A percentile compares a stretch with the other conserved stretches of the same genome.
These are phyloP conservation scores for Aspergillus neotritici DNA, from an alignment of 2,329 filamentous ascomycete species.

Conservation along the genomic window DNA sequence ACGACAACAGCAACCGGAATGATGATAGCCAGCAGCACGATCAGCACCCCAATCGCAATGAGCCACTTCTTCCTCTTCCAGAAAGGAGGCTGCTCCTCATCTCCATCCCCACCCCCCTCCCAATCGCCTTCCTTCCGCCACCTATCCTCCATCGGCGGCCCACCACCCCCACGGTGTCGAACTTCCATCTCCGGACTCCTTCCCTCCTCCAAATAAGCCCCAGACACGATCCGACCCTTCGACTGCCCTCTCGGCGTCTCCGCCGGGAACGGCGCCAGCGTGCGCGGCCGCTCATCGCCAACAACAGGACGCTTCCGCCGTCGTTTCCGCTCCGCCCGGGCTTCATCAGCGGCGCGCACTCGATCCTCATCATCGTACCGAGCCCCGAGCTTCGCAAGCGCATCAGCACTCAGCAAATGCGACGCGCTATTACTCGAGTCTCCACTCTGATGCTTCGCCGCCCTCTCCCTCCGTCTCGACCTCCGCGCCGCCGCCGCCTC, in stretches of 20 bases:
- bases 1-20: constrained; percentile 63
- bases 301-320: constrained; percentile 23
- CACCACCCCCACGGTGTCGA: constrained; percentile 35
- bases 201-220: constrained; percentile 64
- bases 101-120: constrained; percentile 27
- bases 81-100: constrained; percentile 16
- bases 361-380: constrained; percentile 53
- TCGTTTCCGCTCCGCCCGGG: constrained; percentile 21
- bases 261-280: constrained; percentile 16
- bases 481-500: constrained; percentile 17
- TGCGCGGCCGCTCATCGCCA: constrained; percentile 14
- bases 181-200: constrained; percentile 45
- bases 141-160: constrained; percentile 40
- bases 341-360: constrained; percentile 31
- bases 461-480: constrained; percentile 20
- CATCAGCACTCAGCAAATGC: constrained; percentile 46
- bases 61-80: constrained; percentile 40
- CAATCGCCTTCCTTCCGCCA: constrained; percentile 44
- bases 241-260: constrained; percentile 39
- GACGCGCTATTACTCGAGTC: constrained; percentile 41
- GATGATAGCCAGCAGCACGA: constrained; percentile 59
- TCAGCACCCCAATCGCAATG: constrained; percentile 51
- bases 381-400: constrained; percentile 61
- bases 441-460: constrained; percentile 35
- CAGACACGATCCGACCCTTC: constrained; percentile 62